These are phyloP conservation scores for Schwanniomyces vanrijiae DNA, from an alignment of 805 yeast genomes.

Conservation along the genomic window DNA sequence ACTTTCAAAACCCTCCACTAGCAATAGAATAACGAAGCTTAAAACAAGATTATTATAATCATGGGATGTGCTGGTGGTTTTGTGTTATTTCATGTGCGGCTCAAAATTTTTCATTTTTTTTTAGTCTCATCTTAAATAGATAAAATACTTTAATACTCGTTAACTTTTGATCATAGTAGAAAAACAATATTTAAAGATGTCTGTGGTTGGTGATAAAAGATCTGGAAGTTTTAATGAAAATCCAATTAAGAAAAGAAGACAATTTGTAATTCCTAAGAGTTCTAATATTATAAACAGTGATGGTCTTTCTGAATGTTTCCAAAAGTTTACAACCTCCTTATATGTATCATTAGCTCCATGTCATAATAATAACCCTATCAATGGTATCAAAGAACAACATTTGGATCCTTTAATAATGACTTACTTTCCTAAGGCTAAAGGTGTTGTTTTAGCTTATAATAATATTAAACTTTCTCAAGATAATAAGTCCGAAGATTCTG, in stretches of 20 bases:
- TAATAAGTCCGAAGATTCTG: constrained; percentile 35
- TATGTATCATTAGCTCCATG: constrained; percentile 89
- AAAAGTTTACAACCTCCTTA: constrained; percentile 55
- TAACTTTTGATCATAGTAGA: background rate
- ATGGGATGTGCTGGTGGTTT: background rate
- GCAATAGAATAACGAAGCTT: constrained; percentile 18
- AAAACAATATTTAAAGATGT: constrained; percentile 1
- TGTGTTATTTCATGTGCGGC: constrained; percentile 3
- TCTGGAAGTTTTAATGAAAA: background rate
- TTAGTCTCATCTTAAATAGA: constrained; percentile 7
- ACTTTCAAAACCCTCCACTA: background rate
- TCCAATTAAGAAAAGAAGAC: constrained; percentile 15
- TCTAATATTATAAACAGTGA: constrained; percentile 38
- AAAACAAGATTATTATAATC: constrained; percentile 16
- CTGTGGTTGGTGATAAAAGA: constrained; percentile 1
- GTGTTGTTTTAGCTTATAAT: constrained; percentile 81
- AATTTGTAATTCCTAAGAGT: constrained; percentile 20
- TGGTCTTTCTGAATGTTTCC: constrained; percentile 70
- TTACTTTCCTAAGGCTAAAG: constrained; percentile 67
- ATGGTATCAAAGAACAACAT: constrained; percentile 85
- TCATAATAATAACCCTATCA: constrained; percentile 63
- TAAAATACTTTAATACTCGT: background rate
- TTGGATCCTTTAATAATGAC: constrained; percentile 88
- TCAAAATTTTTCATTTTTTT: constrained; percentile 8
- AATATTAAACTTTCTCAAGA: constrained; percentile 56